Evolutionary conservation across 805 yeast species (phyloP).

Genomic region (Candida fluviatilis): DNA sequence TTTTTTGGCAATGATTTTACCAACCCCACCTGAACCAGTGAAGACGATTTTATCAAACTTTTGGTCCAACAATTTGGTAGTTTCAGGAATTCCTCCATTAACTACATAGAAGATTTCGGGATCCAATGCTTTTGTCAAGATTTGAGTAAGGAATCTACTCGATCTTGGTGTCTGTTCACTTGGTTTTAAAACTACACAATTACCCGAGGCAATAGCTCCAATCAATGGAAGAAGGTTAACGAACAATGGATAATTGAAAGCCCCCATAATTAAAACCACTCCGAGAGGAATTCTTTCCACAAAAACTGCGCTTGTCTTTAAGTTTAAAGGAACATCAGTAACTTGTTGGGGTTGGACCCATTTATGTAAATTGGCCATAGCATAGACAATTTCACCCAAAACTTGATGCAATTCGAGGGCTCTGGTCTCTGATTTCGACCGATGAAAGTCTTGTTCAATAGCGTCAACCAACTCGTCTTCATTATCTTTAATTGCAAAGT

Average conservation of each 20-base stretch:
- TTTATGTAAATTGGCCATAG: slow-evolving; percentile 53
- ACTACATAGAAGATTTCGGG: slow-evolving; percentile 57
- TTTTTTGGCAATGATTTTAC: slow-evolving; percentile 66
- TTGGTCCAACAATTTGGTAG: slow-evolving; percentile 53
- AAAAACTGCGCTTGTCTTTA: slow-evolving; percentile 25
- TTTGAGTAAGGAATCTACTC: slow-evolving; percentile 47
- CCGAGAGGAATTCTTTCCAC: slow-evolving; percentile 50
- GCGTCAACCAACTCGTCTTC: slow-evolving; percentile 54
- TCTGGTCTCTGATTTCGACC: slow-evolving; percentile 58
- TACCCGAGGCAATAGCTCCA: slow-evolving; percentile 85
- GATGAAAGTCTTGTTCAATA: slow-evolving; percentile 60
- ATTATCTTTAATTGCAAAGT: slow-evolving; percentile 59
- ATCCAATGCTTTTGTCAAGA: slow-evolving; percentile 53
- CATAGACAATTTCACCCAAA: slow-evolving; percentile 51
- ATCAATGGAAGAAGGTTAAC: slow-evolving; percentile 62
- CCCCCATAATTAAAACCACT: slow-evolving; percentile 64
- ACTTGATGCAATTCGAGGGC: slow-evolving; percentile 51
- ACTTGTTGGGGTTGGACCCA: slow-evolving; percentile 56
- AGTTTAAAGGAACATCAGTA: slow-evolving; percentile 30
- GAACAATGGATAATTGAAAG: slow-evolving; percentile 76
- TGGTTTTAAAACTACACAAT: slow-evolving; percentile 72
- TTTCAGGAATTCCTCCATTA: slow-evolving; percentile 66
- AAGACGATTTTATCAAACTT: slow-evolving; percentile 79
- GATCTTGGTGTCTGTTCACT: slow-evolving; percentile 68
- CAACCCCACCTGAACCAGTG: slow-evolving; percentile 82